Evolutionary conservation across 106 monocot species (phyloP), one percentile per base, ranked within the genome.

Genomic region (Cymbidium sinense): DNA sequence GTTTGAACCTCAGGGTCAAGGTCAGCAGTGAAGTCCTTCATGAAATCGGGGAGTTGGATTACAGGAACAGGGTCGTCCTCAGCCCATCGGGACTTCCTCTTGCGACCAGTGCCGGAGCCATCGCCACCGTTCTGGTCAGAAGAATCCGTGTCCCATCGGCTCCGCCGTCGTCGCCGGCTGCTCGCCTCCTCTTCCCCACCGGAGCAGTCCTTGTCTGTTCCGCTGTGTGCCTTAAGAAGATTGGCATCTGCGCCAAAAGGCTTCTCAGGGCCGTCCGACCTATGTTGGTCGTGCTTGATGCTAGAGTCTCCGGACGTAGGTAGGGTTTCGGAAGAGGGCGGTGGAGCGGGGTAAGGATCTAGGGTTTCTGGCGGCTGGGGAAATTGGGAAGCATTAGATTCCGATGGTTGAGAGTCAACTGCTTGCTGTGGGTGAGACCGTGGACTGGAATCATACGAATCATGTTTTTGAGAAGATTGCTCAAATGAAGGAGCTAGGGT

Each of bases 1-100:
- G 83, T 77, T 78, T 98, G 98, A 15, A 98, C 98, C 85, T 98
- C 98, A 2, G 98, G 98, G 37, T 98, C 98, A 21, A 98, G 86
- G 18, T 90, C 94, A 0, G 88, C 88, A 2, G 98, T 81, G 70
- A 98, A 90, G 74, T 94, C 94, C 86, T 98, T 94, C 98, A 98
- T 94, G 82, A 98, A 94, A 78, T 98, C 98, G 4, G 98, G 98
- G 28, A 94, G 86, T 76, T 84, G 87, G 11, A 98, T 78, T 5
- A 79, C 33, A 5, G 88, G 88, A 78, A 78, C 77, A 5, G 94
- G 88, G 17, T 94, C 94, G 61, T 98, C 98, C 5, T 94, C 92
- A 9, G 92, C 91, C 94, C 96, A 98, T 65, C 96, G 88, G 9
- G 96, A 88, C 85, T 94, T 96, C 33, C 94, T 81, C 82, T 92